Evolutionary conservation across 495 filamentous ascomycete species (phyloP).

Genomic region (Tuber melanosporum): DNA sequence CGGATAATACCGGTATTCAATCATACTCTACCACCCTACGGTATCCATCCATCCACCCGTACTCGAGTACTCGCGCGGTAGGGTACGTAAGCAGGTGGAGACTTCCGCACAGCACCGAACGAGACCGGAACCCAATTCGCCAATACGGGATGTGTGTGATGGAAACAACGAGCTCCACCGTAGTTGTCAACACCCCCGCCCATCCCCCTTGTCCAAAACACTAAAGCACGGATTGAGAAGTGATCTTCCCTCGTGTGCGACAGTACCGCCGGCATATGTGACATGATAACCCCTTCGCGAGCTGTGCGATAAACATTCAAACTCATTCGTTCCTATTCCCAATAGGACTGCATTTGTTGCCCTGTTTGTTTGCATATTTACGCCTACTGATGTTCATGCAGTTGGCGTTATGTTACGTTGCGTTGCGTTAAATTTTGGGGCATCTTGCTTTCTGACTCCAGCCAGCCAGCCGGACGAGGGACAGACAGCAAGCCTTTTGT

Average conservation of each 20-base stretch:
- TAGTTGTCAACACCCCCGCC: background rate
- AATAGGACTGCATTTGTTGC: constrained; percentile 3
- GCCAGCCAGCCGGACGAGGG: background rate
- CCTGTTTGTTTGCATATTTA: background rate
- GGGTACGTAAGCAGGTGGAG: background rate
- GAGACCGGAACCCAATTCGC: background rate
- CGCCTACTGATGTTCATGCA: background rate
- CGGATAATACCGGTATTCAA: background rate
- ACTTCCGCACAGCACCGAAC: background rate
- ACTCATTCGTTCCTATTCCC: background rate
- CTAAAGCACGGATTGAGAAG: background rate
- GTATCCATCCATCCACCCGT: background rate
- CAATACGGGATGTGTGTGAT: background rate
- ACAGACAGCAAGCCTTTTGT: background rate
- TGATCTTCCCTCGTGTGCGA: background rate
- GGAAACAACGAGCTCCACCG: background rate
- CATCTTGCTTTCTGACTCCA: background rate
- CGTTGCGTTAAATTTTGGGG: background rate
- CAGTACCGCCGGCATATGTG: background rate
- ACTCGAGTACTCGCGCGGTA: background rate
- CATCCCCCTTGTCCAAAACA: background rate
- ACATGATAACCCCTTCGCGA: background rate
- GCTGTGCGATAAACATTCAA: background rate
- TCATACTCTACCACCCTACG: no score
- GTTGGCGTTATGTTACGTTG: background rate